Evolutionary conservation across 2,329 filamentous ascomycete species (phyloP).

Genomic region (Pestalotiopsis sp.): DNA sequence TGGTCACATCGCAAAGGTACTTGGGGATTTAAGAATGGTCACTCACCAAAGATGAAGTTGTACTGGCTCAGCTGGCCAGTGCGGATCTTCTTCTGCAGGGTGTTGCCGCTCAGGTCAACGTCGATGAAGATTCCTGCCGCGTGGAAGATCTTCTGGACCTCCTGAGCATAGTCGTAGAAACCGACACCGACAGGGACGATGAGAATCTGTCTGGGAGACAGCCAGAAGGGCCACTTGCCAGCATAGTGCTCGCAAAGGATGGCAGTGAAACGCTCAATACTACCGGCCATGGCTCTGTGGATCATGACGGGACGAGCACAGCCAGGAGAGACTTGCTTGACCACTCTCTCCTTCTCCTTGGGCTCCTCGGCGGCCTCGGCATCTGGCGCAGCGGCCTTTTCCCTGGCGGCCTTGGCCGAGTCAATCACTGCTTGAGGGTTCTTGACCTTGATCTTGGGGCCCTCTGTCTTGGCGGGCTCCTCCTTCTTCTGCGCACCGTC

Average conservation of each 20-base stretch:
- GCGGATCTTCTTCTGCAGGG: conserved; percentile 87
- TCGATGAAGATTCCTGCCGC: conserved; percentile 71
- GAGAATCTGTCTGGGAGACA: conserved; percentile 80
- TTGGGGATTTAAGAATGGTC: conserved; percentile 31
- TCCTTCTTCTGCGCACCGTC: conserved; percentile 53
- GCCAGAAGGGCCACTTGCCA: conserved; percentile 89
- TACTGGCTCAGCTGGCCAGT: conserved; percentile 80
- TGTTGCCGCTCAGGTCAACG: conserved; percentile 74
- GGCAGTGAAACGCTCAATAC: conserved; percentile 63
- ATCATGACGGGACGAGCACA: conserved; percentile 85
- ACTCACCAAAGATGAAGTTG: conserved; percentile 77
- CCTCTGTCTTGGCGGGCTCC: conserved; percentile 29
- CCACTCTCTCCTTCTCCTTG: conserved; percentile 32
- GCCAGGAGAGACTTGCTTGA: conserved; percentile 62
- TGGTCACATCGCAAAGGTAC: neutral
- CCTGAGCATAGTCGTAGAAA: conserved; percentile 70
- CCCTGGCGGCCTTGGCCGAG: conserved; percentile 35
- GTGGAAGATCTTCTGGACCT: conserved; percentile 71
- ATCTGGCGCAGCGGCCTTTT: conserved; percentile 40
- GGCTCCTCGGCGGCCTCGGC: conserved; percentile 44
- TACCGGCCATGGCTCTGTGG: conserved; percentile 81
- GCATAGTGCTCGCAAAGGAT: conserved; percentile 84
- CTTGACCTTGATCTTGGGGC: conserved; percentile 36
- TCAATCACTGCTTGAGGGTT: conserved; percentile 29
- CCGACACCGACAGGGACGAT: conserved; percentile 77